Evolutionary conservation across 306 rosid genomes (phyloP).

Genomic region (Cucumis melo): DNA sequence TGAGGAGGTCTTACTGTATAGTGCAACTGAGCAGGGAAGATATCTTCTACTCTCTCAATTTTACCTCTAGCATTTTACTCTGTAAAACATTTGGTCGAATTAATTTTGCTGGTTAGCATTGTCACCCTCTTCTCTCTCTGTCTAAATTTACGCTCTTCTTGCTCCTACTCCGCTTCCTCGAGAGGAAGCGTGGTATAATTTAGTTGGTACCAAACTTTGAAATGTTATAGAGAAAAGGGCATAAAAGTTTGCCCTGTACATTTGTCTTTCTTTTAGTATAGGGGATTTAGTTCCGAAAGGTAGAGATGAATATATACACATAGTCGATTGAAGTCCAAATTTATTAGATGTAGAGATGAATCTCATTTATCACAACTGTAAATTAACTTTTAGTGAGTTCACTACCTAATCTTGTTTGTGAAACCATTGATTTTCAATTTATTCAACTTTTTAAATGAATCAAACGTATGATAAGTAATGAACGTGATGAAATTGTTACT

Average conservation of each 20-base stretch:
- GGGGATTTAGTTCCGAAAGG: background rate
- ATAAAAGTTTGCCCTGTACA: conserved; percentile 2
- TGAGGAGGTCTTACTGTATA: conserved; percentile 1
- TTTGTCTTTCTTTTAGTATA: background rate
- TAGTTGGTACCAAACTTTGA: background rate
- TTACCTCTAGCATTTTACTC: background rate
- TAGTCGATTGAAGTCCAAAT: background rate
- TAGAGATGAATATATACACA: background rate
- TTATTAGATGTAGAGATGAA: background rate
- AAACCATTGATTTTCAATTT: background rate
- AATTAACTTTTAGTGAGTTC: background rate
- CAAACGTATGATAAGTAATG: background rate
- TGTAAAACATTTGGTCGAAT: conserved; percentile 4
- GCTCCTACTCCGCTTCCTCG: background rate
- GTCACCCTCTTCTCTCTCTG: background rate
- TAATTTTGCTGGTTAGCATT: background rate
- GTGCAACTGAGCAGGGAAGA: conserved; percentile 4
- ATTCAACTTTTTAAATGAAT: background rate
- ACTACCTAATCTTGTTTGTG: background rate
- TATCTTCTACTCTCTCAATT: background rate
- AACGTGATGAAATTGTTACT: background rate
- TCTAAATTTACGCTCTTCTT: background rate
- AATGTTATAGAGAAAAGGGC: conserved; percentile 1
- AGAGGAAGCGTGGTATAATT: background rate
- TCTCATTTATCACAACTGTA: background rate